These are phyloP conservation scores for Vitellaria paradoxa DNA, from an alignment of 179 eudicot species.

Conservation along the genomic window DNA sequence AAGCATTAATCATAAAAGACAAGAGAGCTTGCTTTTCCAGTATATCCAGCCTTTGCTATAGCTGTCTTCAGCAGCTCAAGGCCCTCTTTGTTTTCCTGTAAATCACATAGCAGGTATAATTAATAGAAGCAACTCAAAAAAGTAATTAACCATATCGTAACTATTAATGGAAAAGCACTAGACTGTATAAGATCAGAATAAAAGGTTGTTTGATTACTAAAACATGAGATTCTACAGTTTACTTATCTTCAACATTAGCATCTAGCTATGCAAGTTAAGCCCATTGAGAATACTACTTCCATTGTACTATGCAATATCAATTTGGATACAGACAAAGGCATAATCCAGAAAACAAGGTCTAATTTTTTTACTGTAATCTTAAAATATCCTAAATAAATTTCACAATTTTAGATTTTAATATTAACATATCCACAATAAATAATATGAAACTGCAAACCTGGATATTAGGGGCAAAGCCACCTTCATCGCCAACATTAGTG, in stretches of 20 bases:
- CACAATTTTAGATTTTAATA: not conserved
- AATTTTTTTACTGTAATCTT: not conserved
- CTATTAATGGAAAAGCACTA: not conserved
- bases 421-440: not conserved
- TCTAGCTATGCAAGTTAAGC: not conserved
- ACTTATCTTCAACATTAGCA: not conserved
- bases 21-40: conserved; percentile 57
- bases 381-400: not conserved
- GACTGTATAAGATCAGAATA: not conserved
- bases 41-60: conserved; percentile 92
- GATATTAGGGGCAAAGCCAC: conserved; percentile 99
- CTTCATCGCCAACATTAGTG: conserved; percentile 98
- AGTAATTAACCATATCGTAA: not conserved
- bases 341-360: not conserved
- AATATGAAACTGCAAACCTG: conserved; percentile 40
- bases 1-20: not conserved
- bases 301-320: not conserved
- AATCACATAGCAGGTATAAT: conserved; percentile 5
- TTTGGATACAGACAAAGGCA: not conserved
- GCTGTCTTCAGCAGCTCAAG: conserved; percentile 95
- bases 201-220: not conserved
- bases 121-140: not conserved
- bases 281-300: not conserved
- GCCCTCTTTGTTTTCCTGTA: conserved; percentile 94
- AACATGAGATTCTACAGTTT: not conserved